Conservation (phyloP, 140 eudicot species). For the Erigeron philadelphicus region DNA sequence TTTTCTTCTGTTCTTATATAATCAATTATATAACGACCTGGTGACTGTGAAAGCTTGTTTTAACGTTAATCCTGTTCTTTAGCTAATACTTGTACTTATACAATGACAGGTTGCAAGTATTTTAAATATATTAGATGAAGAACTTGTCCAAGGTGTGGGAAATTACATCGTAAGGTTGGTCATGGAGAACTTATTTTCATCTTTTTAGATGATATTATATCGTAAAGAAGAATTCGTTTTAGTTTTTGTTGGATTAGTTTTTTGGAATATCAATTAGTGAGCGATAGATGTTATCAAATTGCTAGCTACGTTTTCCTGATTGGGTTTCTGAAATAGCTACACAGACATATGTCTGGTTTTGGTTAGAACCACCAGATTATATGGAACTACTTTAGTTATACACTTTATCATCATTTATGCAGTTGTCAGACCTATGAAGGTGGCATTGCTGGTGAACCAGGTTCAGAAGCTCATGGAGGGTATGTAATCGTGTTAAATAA, state of each 20-base stretch:
- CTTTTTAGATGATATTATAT: background rate
- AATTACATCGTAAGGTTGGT: constrained; percentile 76
- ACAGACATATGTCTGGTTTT: background rate
- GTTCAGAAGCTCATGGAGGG: constrained; percentile 99
- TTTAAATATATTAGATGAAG: constrained; percentile 65
- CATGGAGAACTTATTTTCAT: constrained; percentile 6
- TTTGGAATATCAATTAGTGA: constrained; percentile 14
- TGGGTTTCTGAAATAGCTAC: constrained; percentile 1
- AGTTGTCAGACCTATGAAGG: constrained; percentile 98
- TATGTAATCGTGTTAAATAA: constrained; percentile 35
- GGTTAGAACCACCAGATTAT: background rate
- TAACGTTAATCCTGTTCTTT: constrained; percentile 1
- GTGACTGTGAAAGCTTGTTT: constrained; percentile 8
- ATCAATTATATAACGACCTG: background rate
- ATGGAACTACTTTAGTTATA: constrained; percentile 4
- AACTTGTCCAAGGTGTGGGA: constrained; percentile 71
- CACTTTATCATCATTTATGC: constrained; percentile 13
- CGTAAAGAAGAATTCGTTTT: background rate
- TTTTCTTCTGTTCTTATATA: background rate
- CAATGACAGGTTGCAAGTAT: constrained; percentile 81
- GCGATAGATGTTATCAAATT: background rate
- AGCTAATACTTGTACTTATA: constrained; percentile 1
- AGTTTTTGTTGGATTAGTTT: constrained; percentile 12
- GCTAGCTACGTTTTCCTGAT: background rate
- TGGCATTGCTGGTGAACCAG: constrained; percentile 96